Conservation (phyloP, 2,329 filamentous ascomycete species). For the Fusarium redolens region DNA sequence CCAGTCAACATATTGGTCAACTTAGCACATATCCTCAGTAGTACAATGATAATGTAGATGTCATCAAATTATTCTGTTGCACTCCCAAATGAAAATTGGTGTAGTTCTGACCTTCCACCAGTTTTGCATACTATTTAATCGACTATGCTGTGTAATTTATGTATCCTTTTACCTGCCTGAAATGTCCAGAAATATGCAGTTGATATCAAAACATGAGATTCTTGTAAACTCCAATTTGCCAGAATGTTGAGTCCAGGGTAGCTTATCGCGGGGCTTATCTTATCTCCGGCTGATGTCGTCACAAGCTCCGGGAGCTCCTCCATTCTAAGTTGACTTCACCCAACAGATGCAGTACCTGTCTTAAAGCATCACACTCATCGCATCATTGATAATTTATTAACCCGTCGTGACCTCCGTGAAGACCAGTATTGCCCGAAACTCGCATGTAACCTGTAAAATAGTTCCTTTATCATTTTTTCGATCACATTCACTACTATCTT, state of each 20-base stretch:
- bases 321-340: constrained; percentile 12
- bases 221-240: not conserved
- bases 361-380: constrained; percentile 16
- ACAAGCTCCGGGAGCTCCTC: constrained; percentile 35
- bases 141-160: not conserved
- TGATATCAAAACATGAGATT: not conserved
- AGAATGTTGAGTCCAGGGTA: constrained; percentile 18
- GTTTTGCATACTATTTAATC: not conserved
- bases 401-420: not conserved
- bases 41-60: not conserved
- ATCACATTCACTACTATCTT: not conserved
- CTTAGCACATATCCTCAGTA: not conserved
- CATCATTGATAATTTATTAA: constrained; percentile 34
- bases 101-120: not conserved
- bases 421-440: not conserved
- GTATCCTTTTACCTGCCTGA: not conserved
- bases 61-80: not conserved
- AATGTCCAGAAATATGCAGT: not conserved
- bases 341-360: constrained; percentile 1
- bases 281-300: constrained; percentile 43
- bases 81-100: not conserved
- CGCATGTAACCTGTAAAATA: constrained; percentile 11
- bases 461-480: not conserved
- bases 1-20: not conserved
- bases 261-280: constrained; percentile 26